These are phyloP conservation scores for Aspergillus jensenii DNA, from an alignment of 2,329 filamentous ascomycete species.

Conservation along the genomic window DNA sequence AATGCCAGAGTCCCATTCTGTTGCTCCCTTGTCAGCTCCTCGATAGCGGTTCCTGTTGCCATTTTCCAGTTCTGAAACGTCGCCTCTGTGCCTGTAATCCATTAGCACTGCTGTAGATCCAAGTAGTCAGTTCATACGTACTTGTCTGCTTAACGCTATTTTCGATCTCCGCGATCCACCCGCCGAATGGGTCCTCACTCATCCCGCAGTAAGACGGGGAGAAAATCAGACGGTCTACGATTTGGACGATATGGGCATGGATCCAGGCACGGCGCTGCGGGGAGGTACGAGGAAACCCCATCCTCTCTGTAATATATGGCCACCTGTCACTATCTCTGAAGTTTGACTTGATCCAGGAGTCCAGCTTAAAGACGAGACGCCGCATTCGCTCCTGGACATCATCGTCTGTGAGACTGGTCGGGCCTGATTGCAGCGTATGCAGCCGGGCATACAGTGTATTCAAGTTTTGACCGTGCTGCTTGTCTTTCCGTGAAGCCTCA, in stretches of 20 bases:
- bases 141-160: background rate
- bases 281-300: background rate
- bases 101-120: too few species aligned
- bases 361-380: background rate
- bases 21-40: background rate
- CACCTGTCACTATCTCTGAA: background rate
- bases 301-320: background rate
- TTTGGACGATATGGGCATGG: background rate
- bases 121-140: background rate
- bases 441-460: background rate
- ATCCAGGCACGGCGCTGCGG: constrained; percentile 4
- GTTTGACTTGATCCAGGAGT: constrained; percentile 5
- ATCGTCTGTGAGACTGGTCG: background rate
- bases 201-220: background rate
- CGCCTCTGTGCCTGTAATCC: too few species aligned
- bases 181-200: background rate
- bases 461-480: background rate
- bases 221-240: background rate
- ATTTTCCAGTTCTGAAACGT: background rate
- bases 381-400: background rate
- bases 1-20: background rate
- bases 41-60: background rate
- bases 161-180: background rate
- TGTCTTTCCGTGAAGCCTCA: background rate
- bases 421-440: background rate